phyloP scores from a whole-genome alignment of 768 basidiomycete genomes.

The Tricholoma terreum region DNA sequence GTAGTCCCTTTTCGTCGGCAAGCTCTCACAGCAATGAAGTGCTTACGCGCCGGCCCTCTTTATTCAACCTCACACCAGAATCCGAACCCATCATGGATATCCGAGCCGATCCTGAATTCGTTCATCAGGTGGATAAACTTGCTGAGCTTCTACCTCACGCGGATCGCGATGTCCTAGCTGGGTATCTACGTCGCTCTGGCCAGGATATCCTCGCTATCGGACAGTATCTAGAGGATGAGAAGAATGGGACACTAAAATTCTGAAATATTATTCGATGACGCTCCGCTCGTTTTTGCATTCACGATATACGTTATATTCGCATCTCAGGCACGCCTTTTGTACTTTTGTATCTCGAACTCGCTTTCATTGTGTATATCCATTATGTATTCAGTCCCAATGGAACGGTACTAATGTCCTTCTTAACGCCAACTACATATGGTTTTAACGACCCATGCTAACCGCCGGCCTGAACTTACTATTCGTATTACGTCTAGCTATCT shows the following conservation, averaged over 20 bases:
- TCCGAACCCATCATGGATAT: slow-evolving; percentile 33
- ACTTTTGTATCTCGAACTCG: neutral
- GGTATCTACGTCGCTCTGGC: slow-evolving; percentile 71
- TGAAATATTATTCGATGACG: slow-evolving; percentile 22
- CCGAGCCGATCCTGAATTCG: slow-evolving; percentile 51
- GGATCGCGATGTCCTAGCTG: slow-evolving; percentile 60
- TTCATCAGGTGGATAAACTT: slow-evolving; percentile 68
- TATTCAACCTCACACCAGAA: slow-evolving; percentile 30
- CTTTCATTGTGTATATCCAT: slow-evolving; percentile 1
- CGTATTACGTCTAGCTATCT: slow-evolving; percentile 9
- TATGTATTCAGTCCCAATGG: slow-evolving; percentile 8
- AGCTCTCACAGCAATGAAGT: slow-evolving; percentile 25
- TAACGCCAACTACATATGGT: neutral
- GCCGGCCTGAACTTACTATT: slow-evolving; percentile 18
- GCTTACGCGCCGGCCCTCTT: slow-evolving; percentile 37
- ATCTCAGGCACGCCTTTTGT: neutral
- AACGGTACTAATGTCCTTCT: neutral
- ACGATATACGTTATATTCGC: neutral
- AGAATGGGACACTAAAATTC: slow-evolving; percentile 56
- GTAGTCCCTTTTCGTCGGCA: slow-evolving; percentile 25
- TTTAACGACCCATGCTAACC: slow-evolving; percentile 9
- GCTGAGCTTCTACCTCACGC: slow-evolving; percentile 70
- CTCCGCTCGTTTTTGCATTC: slow-evolving; percentile 10
- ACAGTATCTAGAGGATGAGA: slow-evolving; percentile 82
- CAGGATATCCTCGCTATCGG: slow-evolving; percentile 85